Evolutionary conservation across 1,139 yeast genomes (phyloP), one percentile per base, ranked within the genome.

Genomic region (Candida mesenterica): DNA sequence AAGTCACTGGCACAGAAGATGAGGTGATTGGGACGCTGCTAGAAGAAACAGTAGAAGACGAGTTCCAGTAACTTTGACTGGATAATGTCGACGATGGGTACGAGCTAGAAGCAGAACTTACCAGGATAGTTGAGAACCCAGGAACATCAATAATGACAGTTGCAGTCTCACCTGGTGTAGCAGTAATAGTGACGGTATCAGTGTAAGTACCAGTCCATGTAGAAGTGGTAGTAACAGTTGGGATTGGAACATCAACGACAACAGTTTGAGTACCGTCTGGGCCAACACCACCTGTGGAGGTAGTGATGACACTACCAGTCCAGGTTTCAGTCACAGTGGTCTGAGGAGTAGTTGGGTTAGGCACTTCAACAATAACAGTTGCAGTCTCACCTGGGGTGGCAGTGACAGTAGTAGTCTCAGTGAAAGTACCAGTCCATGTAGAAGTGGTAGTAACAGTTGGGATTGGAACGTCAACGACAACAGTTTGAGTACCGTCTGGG

Each of bases 271-370:
- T 24, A 9, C 27, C 27, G n/a, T 24, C 27, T 10, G 27, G n/a
- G 6, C 27, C 27, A 6, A n/a, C 14, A 7, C n/a, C n/a, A 9
- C n/a, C 14, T 7, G 27, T 24, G n/a, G 27, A 9, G 14, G 27
- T 24, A 6, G 27, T 9, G n/a, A 10, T 12, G 16, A 18, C 13
- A 12, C 14, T 13, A 10, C 23, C 32, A 20, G 39, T 36, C 36
- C 41, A 36, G 14, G 40, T 36, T 4, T 20, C 14, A 22, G 43
- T 34, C 7, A 44, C 46, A 4, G 39, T 34, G 10, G 44, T 38
- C 4, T 38, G 23, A 13, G 44, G 45, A 9, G 55, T 24, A n/a
- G n/a, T n/a, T n/a, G n/a, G n/a, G n/a, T n/a, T n/a, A 13, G 28
- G 28, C 4, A 25, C 28, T 25, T 25, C 28, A 5, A 25, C 17